Conservation (phyloP, 768 basidiomycete genomes). For the Tricholoma sp. region DNA sequence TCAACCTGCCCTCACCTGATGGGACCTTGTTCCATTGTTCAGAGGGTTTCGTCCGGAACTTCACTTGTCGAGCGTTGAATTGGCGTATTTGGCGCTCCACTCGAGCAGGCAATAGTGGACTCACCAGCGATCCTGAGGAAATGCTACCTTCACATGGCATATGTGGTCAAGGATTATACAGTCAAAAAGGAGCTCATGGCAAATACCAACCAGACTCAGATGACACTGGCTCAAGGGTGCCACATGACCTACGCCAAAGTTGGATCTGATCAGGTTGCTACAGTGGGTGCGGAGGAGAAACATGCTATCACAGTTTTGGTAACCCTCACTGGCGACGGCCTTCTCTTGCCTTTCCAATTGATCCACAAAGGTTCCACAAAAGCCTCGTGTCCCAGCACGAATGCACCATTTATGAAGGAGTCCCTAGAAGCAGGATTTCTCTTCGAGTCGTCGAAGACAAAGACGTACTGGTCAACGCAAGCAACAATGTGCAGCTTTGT, state of each 20-base stretch:
- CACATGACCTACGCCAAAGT: conserved; percentile 23
- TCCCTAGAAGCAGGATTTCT: neutral
- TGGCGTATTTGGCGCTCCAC: too few species aligned
- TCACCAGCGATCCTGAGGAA: neutral
- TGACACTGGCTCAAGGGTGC: conserved; percentile 18
- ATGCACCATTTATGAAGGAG: too few species aligned
- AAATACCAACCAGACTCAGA: conserved; percentile 34
- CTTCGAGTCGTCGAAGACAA: neutral
- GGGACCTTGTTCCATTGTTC: neutral
- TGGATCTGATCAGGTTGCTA: conserved; percentile 30
- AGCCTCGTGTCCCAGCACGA: conserved; percentile 1
- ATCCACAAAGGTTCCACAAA: conserved; percentile 24
- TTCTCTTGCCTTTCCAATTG: conserved; percentile 31
- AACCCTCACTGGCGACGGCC: conserved; percentile 24
- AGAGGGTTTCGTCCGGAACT: neutral
- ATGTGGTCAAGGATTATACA: conserved; percentile 23
- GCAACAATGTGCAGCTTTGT: too few species aligned
- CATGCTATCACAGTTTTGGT: conserved; percentile 35
- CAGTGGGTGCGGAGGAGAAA: conserved; percentile 34
- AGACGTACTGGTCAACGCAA: too few species aligned
- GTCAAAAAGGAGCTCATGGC: conserved; percentile 20
- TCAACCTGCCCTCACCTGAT: neutral
- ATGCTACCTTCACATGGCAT: neutral
- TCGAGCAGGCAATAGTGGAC: too few species aligned
- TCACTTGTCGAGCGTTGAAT: neutral